Base-by-base conservation (phyloP, 768 basidiomycete genomes). In the Phanerochaete carnosa region DNA sequence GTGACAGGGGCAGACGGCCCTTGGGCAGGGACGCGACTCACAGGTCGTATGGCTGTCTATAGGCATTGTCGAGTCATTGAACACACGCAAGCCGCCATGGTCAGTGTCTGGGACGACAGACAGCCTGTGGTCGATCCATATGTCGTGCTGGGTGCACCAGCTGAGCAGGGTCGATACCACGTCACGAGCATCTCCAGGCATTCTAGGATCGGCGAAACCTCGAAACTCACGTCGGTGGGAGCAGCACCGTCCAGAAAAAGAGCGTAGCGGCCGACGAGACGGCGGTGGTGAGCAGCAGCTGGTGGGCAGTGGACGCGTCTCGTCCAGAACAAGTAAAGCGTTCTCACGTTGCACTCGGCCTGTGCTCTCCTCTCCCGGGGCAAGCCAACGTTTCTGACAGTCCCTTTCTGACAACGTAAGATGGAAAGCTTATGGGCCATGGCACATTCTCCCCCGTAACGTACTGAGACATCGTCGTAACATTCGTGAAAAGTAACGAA, bases 111-210 rank as follows among this genome's bases (percentile, higher is more conserved):
- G 35, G 22, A 64, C 45, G 4, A 64, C 19, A 1, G 23, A 22
- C 16, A 64, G 47, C 46, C 63, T 53, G 13, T 55, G 45, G 55
- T 64, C 63, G 29, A 64, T 64, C 45, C 45, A 60, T 33, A 64
- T 60, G 30, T 47, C 52, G 43, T 45, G 32, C 19, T 56, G 50
- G 16, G 33, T 26, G 45, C 63, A 64, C 63, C 63, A 64, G 19
- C 45, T 11, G n/a, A 64, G 60, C 28, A 64, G 60, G 25, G 56
- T 33, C 28, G 55, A 22, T 35, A 64, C 16, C 25, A 22, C 43
- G 45, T 46, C 46, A 2, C 16, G 39, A 30, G 11, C 11, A 4
- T 43, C 8, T 43, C n/a, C 29, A 9, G 56, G 22, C 56, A 57
- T 57, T 8, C 22, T 58, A 6, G 29, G 19, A 26, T 13, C 54